Base-by-base conservation (phyloP, 2,329 filamentous ascomycete species). In the Xylaria polymorpha region DNA sequence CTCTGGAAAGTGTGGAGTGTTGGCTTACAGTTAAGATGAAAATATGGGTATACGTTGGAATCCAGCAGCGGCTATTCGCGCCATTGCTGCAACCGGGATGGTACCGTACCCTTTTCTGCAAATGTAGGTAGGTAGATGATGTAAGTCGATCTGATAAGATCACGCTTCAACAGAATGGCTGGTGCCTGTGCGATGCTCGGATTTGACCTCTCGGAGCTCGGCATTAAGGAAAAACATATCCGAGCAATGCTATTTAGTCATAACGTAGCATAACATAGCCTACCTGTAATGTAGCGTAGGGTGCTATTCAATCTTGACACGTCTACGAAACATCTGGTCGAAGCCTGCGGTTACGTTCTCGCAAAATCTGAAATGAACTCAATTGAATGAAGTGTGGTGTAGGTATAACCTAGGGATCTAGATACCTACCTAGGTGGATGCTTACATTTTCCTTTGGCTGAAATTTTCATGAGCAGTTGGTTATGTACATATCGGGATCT, bases 81-180 rank as follows among this genome's bases (percentile, higher is more conserved):
- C 58, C n/a, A 61, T 25, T 55, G 39, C 25, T 55, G 50, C 29
- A 37, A 56, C 43, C n/a, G 61, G 61, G 37, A 39, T 29, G 44
- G 44, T 32, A 50, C 15, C 12, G 25, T 29, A 29, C 25, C 25
- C 4, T 55, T 43, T 39, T 39, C 14, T 48, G 15, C 60, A 29
- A 22, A 20, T 35, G 29, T 41, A 41, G 29, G 29, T 29, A 29
- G 3, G 29, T 3, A 32, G 41, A 51, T 66, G 56, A 70, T 66
- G 62, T 37, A 66, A 71, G 56, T 68, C 46, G 41, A 66, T 68
- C 70, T 69, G 62, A 72, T 71, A 67, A 72, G 69, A 67, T 63
- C n/a, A 32, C 51, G 29, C 46, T 18, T 32, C 55, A 43, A 25
- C 25, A 29, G 32, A 18, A 43, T 35, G 35, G 22, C 39, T 53